A percentile compares a stretch with the other conserved stretches of the same genome.
Conservation (phyloP, 1,284 basidiomycete species). For the Rhodotorula sp. region DNA sequence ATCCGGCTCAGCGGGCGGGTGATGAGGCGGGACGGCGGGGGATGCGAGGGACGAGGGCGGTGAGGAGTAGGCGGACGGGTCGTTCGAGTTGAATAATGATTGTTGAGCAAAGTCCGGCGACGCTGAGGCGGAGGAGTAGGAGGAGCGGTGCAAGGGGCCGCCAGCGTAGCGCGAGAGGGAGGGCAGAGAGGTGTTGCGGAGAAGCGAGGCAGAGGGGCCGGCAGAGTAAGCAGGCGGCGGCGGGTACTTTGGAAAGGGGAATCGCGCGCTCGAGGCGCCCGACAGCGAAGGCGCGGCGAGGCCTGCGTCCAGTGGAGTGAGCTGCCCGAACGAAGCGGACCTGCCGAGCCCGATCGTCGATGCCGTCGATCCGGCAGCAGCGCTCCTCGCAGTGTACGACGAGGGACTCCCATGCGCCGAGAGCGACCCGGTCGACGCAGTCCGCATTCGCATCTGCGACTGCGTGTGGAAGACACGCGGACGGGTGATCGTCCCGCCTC, state of each 20-base stretch:
- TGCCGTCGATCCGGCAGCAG: conserved; percentile 15
- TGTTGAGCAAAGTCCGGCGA: conserved; percentile 13
- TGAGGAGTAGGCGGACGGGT: conserved; percentile 16
- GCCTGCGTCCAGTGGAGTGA: conserved; percentile 4
- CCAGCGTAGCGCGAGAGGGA: conserved; percentile 6
- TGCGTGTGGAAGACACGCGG: conserved; percentile 74
- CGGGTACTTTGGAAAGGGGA: conserved; percentile 31
- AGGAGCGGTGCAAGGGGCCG: conserved; percentile 5
- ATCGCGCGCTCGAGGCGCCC: conserved; percentile 29
- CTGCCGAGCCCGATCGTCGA: conserved; percentile 26
- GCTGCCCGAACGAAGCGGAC: conserved; percentile 7
- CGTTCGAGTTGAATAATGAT: conserved; percentile 13
- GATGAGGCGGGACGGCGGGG: not conserved
- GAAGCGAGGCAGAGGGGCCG: conserved; percentile 1
- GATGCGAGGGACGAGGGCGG: conserved; percentile 10
- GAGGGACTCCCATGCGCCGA: conserved; percentile 39
- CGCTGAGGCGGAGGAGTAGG: conserved; percentile 4
- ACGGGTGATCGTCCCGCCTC: conserved; percentile 71
- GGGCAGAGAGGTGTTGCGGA: conserved; percentile 28
- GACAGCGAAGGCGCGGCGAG: conserved; percentile 11
- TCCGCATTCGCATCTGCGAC: conserved; percentile 59
- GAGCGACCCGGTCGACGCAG: conserved; percentile 50
- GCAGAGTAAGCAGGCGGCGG: conserved; percentile 25
- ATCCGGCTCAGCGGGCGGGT: not conserved
- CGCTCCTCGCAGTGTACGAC: conserved; percentile 27